A percentile compares a stretch with the other conserved stretches of the same genome.
Evolutionary conservation across 495 filamentous ascomycete species (phyloP).

Genomic region (Talaromyces nanjingensis): DNA sequence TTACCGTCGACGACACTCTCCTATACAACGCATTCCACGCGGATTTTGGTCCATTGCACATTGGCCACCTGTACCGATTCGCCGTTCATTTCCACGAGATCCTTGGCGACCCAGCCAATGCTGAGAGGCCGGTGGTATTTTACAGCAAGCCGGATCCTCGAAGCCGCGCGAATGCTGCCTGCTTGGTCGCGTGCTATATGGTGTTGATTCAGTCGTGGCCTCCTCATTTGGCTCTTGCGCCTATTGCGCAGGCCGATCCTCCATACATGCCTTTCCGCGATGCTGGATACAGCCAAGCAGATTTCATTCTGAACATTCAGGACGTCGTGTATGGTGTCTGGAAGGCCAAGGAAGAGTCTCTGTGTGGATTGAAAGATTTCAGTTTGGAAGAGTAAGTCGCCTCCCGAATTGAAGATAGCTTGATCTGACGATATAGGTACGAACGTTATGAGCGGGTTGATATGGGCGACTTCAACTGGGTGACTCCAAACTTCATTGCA

Average conservation of each 20-base stretch:
- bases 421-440: constrained; percentile 48
- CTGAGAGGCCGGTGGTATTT: constrained; percentile 81
- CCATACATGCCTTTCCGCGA: constrained; percentile 98
- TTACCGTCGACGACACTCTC: constrained; percentile 86
- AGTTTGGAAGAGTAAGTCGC: constrained; percentile 77
- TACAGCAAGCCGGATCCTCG: constrained; percentile 88
- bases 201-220: constrained; percentile 97
- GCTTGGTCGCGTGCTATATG: constrained; percentile 93
- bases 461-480: constrained; percentile 99
- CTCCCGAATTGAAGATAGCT: background rate
- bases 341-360: constrained; percentile 92
- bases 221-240: constrained; percentile 94
- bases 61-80: constrained; percentile 94
- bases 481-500: constrained; percentile 88
- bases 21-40: constrained; percentile 98
- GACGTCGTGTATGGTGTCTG: constrained; percentile 98
- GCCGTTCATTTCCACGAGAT: constrained; percentile 93
- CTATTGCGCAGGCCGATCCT: constrained; percentile 90
- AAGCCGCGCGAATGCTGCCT: constrained; percentile 96
- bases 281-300: constrained; percentile 96
- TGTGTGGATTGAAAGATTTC: constrained; percentile 83
- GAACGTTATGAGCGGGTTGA: constrained; percentile 94
- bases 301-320: constrained; percentile 90
- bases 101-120: constrained; percentile 76
- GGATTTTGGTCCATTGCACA: constrained; percentile 95